A percentile compares a stretch with the other conserved stretches of the same genome.
These are phyloP conservation scores for Hypoxylon fuscum DNA, from an alignment of 495 filamentous ascomycete species.

Conservation along the genomic window DNA sequence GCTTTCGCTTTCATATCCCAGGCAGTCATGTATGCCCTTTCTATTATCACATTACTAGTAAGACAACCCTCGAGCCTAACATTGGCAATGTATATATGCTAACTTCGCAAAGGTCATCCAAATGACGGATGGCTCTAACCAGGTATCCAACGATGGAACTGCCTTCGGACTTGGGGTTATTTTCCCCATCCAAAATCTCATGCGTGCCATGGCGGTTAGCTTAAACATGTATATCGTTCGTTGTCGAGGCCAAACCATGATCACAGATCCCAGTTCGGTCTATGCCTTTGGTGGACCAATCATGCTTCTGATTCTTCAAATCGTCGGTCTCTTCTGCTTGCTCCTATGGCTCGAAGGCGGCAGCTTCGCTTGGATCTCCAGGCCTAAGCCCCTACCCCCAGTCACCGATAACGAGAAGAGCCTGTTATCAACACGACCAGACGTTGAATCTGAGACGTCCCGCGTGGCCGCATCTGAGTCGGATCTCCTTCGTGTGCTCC, in stretches of 20 bases:
- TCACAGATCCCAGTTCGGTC: constrained; percentile 50
- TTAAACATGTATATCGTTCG: constrained; percentile 41
- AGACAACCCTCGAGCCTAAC: constrained; percentile 51
- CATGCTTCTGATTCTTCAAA: constrained; percentile 76
- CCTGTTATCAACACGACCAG: constrained; percentile 16
- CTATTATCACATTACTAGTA: constrained; percentile 63
- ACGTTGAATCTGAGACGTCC: constrained; percentile 44
- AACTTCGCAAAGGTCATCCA: constrained; percentile 66
- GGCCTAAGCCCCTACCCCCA: constrained; percentile 33
- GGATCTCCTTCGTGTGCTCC: constrained; percentile 70
- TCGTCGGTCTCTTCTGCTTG: constrained; percentile 68
- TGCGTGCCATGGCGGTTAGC: constrained; percentile 34
- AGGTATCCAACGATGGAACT: constrained; percentile 67
- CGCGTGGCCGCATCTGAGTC: constrained; percentile 60
- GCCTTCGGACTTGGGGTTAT: constrained; percentile 74
- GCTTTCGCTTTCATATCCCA: constrained; percentile 71
- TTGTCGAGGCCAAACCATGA: constrained; percentile 29
- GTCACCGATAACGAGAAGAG: constrained; percentile 30
- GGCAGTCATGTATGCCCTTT: constrained; percentile 69
- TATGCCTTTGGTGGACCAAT: constrained; percentile 77
- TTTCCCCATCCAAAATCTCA: constrained; percentile 53
- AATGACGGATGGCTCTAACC: constrained; percentile 65
- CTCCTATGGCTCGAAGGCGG: constrained; percentile 75
- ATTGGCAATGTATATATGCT: constrained; percentile 61
- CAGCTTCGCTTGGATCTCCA: constrained; percentile 49